These are phyloP conservation scores for Pachyrhizus erosus DNA, from an alignment of 306 rosid genomes.

Conservation along the genomic window DNA sequence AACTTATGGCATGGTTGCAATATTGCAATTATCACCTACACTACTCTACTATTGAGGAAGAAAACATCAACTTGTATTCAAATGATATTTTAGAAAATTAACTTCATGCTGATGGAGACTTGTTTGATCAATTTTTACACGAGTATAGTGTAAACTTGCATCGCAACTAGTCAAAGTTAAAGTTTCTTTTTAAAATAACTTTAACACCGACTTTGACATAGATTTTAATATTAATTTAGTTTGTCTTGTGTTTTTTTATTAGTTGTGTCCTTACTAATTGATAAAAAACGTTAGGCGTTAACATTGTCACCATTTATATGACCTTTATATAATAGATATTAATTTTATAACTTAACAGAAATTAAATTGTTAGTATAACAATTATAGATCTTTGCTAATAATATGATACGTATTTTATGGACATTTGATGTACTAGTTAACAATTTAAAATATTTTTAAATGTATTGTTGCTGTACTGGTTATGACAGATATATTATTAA, in stretches of 20 bases:
- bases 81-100: background rate
- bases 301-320: background rate
- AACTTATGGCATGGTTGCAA: constrained; percentile 11
- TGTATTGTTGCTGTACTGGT: background rate
- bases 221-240: background rate
- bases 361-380: background rate
- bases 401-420: background rate
- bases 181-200: background rate
- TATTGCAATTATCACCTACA: constrained; percentile 1
- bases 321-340: background rate
- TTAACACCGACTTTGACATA: background rate
- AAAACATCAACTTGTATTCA: background rate
- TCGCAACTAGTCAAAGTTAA: background rate
- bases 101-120: background rate
- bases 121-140: background rate
- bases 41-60: background rate
- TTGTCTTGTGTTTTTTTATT: background rate
- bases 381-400: background rate
- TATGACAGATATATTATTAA: background rate
- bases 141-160: background rate
- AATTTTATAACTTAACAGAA: background rate
- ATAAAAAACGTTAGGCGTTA: background rate
- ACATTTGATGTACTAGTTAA: background rate
- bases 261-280: background rate
- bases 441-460: background rate